Base-by-base conservation (phyloP, 2,329 filamentous ascomycete genomes). In the Alternaria novae-zelandiae region DNA sequence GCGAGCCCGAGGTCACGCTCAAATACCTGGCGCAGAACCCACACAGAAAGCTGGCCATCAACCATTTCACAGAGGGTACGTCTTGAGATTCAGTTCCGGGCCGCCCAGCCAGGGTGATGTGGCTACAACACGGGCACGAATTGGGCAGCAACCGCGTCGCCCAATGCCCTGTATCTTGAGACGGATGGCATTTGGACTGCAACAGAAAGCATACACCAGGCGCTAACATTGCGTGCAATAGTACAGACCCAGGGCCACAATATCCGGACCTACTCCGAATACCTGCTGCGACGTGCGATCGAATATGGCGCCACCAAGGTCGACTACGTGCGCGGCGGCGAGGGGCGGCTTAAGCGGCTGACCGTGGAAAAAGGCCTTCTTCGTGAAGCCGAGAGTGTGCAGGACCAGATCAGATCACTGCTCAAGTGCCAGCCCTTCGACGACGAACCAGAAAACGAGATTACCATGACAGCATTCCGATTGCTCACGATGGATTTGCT, bases 241-340 rank as follows among this genome's bases (percentile, higher is more conserved):
- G 95, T 93, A 57, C 96, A 98, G 85, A 93, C 92, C 6, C 96
- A 99, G 80, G 96, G 96, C 63, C 89, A 91, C 63, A 99, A 98
- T 78, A 98, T 99, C 76, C 89, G 93, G 66, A 90, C 94, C 74
- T 99, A 99, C 81, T 89, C 93, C 30, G 89, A 91, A 67, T 99
- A 99, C 79, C 87, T 99, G 54, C 86, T 90, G 57, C 89, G 95
- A 77, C 89, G 96, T 78, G 91, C 93, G 62, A 89, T 89, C 74
- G 92, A 93, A 57, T 99, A 89, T 78, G 89, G 90, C 63, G 89
- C 95, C 64, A 96, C 93, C 15, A 93, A 92, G 80, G 89, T 91
- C 66, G 96, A 99, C 82, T 97, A 93, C 86, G 95, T 98, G 32
- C 89, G 94, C 64, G 88, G 87, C 57, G 93, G 91, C 54, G 92